Evolutionary conservation across 2,329 filamentous ascomycete genomes (phyloP).

Genomic region (Colletotrichum theobromicola): DNA sequence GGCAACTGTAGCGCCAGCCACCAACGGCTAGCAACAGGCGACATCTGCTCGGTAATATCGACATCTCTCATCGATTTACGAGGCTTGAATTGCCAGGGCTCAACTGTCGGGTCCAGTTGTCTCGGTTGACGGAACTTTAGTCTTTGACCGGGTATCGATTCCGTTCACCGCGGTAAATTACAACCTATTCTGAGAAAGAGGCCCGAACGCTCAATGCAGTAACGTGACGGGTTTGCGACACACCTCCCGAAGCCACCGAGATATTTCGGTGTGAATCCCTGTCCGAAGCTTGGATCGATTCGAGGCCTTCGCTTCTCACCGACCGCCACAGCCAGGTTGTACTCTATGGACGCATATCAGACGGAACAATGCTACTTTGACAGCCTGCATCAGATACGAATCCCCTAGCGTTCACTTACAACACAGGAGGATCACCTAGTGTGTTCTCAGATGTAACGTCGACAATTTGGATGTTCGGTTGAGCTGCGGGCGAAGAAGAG

Average conservation of each 20-base stretch:
- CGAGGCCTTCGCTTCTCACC: conserved; percentile 1
- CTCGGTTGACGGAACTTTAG: background rate
- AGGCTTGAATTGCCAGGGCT: background rate
- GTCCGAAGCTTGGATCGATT: background rate
- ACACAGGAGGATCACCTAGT: background rate
- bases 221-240: background rate
- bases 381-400: conserved; percentile 3
- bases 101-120: background rate
- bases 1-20: background rate
- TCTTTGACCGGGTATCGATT: background rate
- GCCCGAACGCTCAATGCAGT: background rate
- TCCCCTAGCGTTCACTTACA: background rate
- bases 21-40: background rate
- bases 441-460: background rate
- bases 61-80: background rate
- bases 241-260: conserved; percentile 1
- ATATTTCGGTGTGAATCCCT: conserved; percentile 12
- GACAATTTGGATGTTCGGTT: background rate
- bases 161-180: background rate
- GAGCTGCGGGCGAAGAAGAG: background rate
- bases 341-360: conserved; percentile 3
- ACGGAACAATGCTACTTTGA: conserved; percentile 6
- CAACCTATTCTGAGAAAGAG: background rate
- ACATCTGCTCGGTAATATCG: background rate
- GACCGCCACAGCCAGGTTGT: background rate